Evolutionary conservation across 768 basidiomycete species (phyloP).

Genomic region (Pleurotus cornucopiae): DNA sequence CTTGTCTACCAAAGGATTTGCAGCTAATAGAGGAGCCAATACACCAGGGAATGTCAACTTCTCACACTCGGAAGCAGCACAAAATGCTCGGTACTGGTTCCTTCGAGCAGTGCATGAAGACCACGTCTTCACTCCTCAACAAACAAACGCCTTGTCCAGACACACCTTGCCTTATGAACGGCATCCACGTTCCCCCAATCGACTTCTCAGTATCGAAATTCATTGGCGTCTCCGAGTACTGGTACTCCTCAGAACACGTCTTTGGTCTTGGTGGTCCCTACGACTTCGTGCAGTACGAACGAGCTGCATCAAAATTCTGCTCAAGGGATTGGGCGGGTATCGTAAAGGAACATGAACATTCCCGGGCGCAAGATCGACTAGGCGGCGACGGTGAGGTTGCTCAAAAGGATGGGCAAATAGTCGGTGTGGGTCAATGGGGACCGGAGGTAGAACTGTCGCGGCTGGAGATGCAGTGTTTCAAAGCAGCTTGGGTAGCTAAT

Average conservation of each 20-base stretch:
- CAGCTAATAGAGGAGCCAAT: conserved; percentile 54
- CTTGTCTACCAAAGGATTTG: conserved; percentile 84
- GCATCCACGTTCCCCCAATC: conserved; percentile 89
- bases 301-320: conserved; percentile 86
- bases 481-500: conserved; percentile 97
- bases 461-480: conserved; percentile 98
- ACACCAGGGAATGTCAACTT: conserved; percentile 29
- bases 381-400: conserved; percentile 65
- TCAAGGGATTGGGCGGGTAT: conserved; percentile 75
- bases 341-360: conserved; percentile 58
- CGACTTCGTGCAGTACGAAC: conserved; percentile 95
- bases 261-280: conserved; percentile 94
- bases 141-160: conserved; percentile 80
- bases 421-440: conserved; percentile 68
- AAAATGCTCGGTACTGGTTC: conserved; percentile 83
- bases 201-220: conserved; percentile 92
- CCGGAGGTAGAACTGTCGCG: conserved; percentile 76
- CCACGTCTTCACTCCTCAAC: conserved; percentile 77
- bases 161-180: conserved; percentile 88
- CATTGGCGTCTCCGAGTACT: conserved; percentile 97
- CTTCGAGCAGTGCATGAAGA: conserved; percentile 76
- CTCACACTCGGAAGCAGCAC: conserved; percentile 50
- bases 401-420: conserved; percentile 50
- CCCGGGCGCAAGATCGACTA: conserved; percentile 40
- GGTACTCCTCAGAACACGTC: conserved; percentile 98